phyloP scores from a whole-genome alignment of 257 asterid species.

The Penstemon newberryi region DNA sequence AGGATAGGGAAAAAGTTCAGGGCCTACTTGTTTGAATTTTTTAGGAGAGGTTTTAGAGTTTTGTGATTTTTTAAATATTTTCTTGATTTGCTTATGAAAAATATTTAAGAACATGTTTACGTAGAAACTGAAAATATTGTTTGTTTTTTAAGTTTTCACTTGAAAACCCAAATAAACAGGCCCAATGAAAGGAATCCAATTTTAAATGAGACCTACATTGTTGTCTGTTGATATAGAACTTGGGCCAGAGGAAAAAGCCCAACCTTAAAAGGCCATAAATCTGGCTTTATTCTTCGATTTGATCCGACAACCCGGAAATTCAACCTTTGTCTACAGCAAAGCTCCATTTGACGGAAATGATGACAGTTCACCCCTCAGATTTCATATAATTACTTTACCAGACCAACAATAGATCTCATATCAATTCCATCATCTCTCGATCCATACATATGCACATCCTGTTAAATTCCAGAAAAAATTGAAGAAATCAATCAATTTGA shows the following conservation, averaged over 20 bases:
- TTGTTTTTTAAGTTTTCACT: too few species aligned
- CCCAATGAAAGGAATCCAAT: too few species aligned
- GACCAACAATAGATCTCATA: conserved; percentile 37
- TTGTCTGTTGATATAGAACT: too few species aligned
- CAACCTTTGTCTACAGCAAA: conserved; percentile 24
- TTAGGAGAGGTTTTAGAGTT: too few species aligned
- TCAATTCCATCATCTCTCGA: conserved; percentile 34
- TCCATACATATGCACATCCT: conserved; percentile 31
- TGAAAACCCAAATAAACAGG: too few species aligned
- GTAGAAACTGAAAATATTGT: too few species aligned
- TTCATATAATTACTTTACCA: conserved; percentile 11
- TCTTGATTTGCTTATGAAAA: too few species aligned
- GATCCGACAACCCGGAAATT: conserved; percentile 29
- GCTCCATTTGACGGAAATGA: conserved; percentile 27
- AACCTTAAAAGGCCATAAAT: background rate
- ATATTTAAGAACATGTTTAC: too few species aligned
- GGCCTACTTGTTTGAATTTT: too few species aligned
- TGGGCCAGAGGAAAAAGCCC: conserved; percentile 23
- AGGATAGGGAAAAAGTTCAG: too few species aligned
- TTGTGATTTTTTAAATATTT: too few species aligned
- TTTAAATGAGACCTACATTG: too few species aligned
- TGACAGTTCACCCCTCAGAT: conserved; percentile 18
- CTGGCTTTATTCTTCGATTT: conserved; percentile 13
- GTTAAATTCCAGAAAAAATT: conserved; percentile 24
- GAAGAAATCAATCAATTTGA: conserved; percentile 12